Percentiles rank a stretch among this genome's conserved stretches.
These are phyloP conservation scores for Pholiota conissans DNA, from an alignment of 768 basidiomycete species.

Conservation along the genomic window DNA sequence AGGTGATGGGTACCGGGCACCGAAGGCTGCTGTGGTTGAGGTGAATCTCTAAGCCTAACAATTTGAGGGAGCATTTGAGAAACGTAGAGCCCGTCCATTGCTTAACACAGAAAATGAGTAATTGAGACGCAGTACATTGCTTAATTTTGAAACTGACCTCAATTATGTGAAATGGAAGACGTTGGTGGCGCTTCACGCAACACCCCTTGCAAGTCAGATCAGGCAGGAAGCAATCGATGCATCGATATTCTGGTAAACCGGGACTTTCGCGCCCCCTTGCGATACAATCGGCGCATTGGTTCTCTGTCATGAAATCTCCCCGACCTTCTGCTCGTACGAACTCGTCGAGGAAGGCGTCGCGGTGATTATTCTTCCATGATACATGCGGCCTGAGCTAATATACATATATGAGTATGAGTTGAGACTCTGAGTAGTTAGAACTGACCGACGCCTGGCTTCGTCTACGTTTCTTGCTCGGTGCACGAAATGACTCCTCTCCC, in stretches of 20 bases:
- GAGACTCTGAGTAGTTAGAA: too few species aligned
- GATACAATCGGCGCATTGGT: slow-evolving; percentile 4
- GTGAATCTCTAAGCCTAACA: slow-evolving; percentile 3
- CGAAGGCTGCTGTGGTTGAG: slow-evolving; percentile 2
- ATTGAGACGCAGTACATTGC: background rate
- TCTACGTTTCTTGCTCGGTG: background rate
- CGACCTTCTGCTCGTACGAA: slow-evolving; percentile 2
- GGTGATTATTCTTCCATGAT: slow-evolving; percentile 5
- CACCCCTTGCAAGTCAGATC: slow-evolving; percentile 3
- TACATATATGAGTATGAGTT: background rate
- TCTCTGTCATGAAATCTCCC: background rate
- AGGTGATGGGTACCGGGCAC: slow-evolving; percentile 2
- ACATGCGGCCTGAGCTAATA: background rate
- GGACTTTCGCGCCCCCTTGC: background rate
- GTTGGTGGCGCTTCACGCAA: slow-evolving; percentile 7
- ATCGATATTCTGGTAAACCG: slow-evolving; percentile 1
- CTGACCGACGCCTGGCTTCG: background rate
- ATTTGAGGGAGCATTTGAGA: background rate
- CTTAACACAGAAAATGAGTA: background rate
- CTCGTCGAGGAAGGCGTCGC: slow-evolving; percentile 6
- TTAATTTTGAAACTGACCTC: background rate
- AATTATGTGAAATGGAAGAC: slow-evolving; percentile 7
- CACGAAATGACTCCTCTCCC: background rate
- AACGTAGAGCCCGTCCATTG: background rate
- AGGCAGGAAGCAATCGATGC: slow-evolving; percentile 9